Base-by-base conservation (phyloP, 495 filamentous ascomycete genomes). In the Annulohypoxylon stygium region DNA sequence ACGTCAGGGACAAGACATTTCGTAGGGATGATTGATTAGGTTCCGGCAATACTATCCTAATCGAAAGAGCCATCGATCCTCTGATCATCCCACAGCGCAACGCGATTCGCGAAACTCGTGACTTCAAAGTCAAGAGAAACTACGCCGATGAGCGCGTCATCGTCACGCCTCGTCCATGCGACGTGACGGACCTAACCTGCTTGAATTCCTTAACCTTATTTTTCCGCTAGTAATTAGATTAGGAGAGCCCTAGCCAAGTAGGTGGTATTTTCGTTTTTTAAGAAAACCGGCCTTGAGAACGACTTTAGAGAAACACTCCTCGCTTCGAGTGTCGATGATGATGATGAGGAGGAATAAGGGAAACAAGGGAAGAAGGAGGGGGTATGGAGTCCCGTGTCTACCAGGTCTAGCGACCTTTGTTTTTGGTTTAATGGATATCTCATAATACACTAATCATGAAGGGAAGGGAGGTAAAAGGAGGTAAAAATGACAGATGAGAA, bases 11-110 rank as follows among this genome's bases (percentile, higher is more conserved):
- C 12, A 54, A 10, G 39, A 61, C 11, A 16, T 36, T 26, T 62
- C 37, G 34, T 47, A 36, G 37, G 34, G 41, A n/a, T 50, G 45
- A 63, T 65, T 47, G 30, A 64, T 68, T 68, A 65, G 54, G 16
- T 65, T 61, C 39, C 36, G 61, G 37, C 61, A 33, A 65, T 43
- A 51, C 45, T 65, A 65, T 67, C 55, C 51, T 67, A 72, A 61
- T 66, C 51, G 41, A 63, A 59, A 63, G 57, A 63, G 26, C 23
- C 33, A 58, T 41, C 50, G 25, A 57, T 53, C 37, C 39, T 47
- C 12, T 50, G 36, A 51, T 66, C 47, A 26, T 53, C 30, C 57
- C 50, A 23, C n/a, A 41, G 30, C 5, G 30, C 5, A 6, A 67
- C 58, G 34, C 55, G 45, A 61, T 50, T 26, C n/a, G 23, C 57